Evolutionary conservation across 345 rosid genomes (phyloP).

Genomic region (Toxicodendron radicans): DNA sequence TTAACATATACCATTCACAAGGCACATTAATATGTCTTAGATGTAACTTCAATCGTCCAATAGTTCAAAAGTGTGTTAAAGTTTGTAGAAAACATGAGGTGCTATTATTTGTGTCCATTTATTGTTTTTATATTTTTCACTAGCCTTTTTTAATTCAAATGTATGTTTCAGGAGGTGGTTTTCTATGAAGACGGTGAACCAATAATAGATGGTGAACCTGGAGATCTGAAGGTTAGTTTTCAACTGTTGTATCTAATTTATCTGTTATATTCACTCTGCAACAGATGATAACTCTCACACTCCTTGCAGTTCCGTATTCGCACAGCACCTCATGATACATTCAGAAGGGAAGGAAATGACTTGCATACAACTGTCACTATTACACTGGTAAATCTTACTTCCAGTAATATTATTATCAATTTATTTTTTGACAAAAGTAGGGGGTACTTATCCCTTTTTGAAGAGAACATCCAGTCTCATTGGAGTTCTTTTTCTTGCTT

Average conservation of each 20-base stretch:
- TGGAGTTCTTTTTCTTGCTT: not conserved
- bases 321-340: conserved; percentile 76
- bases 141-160: conserved; percentile 11
- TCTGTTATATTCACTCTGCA: not conserved
- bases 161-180: conserved; percentile 71
- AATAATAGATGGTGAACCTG: conserved; percentile 90
- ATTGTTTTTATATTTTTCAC: not conserved
- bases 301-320: conserved; percentile 76
- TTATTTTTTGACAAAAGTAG: not conserved
- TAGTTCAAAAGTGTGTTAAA: no score
- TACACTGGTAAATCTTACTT: conserved; percentile 61
- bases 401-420: not conserved
- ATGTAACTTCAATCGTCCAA: not conserved
- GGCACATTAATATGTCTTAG: not conserved
- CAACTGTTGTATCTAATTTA: conserved; percentile 1
- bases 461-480: not conserved
- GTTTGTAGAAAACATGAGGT: no score
- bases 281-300: not conserved
- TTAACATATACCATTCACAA: no score
- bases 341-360: conserved; percentile 89
- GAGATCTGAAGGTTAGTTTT: conserved; percentile 84
- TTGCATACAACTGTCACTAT: conserved; percentile 82
- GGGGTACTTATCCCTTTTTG: not conserved
- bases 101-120: not conserved
- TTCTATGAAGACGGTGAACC: conserved; percentile 99